phyloP scores from a whole-genome alignment of 768 basidiomycete genomes.

The Amanita thiersii region DNA sequence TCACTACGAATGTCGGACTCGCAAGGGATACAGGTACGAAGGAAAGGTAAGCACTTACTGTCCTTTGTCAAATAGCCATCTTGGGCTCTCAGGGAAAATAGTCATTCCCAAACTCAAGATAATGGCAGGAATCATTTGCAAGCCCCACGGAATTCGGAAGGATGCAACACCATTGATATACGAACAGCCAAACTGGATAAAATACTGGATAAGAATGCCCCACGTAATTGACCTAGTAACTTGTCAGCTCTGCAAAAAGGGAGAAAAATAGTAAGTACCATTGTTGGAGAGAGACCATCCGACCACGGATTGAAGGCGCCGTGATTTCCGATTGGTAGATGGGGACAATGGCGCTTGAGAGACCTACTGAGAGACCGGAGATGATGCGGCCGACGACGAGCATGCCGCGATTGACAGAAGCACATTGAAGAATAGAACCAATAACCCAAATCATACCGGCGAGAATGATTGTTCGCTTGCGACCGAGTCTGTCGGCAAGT shows the following conservation, averaged over 20 bases:
- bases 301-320: slow-evolving; percentile 64
- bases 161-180: slow-evolving; percentile 63
- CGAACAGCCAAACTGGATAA: slow-evolving; percentile 69
- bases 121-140: slow-evolving; percentile 74
- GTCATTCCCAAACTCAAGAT: slow-evolving; percentile 61
- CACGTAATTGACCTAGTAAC: slow-evolving; percentile 54
- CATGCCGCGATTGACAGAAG: slow-evolving; percentile 60
- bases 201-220: slow-evolving; percentile 72
- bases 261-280: slow-evolving; percentile 26
- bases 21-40: background rate
- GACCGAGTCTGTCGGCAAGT: slow-evolving; percentile 58
- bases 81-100: slow-evolving; percentile 62
- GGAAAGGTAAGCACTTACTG: slow-evolving; percentile 23
- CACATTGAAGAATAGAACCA: slow-evolving; percentile 66
- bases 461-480: slow-evolving; percentile 58
- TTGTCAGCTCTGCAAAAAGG: no score
- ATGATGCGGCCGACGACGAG: slow-evolving; percentile 64
- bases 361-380: slow-evolving; percentile 59
- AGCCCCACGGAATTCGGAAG: slow-evolving; percentile 75
- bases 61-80: slow-evolving; percentile 61
- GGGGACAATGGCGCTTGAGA: slow-evolving; percentile 59
- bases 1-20: slow-evolving; percentile 21
- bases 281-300: slow-evolving; percentile 71
- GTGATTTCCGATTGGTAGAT: slow-evolving; percentile 73
- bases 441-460: slow-evolving; percentile 67